phyloP scores from a whole-genome alignment of 345 rosid genomes.

The Populus alba region DNA sequence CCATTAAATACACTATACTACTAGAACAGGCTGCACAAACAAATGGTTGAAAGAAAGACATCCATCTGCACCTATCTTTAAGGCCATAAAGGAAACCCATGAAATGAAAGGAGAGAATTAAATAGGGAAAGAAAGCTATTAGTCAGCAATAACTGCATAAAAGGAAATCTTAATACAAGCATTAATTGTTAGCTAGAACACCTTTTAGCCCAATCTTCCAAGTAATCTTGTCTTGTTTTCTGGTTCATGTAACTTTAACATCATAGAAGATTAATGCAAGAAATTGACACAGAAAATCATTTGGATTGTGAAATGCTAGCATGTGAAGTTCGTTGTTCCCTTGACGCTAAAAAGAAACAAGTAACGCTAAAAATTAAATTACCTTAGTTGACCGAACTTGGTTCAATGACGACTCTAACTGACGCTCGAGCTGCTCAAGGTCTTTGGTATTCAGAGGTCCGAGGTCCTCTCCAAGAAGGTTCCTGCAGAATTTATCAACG shows the following conservation, averaged over 20 bases:
- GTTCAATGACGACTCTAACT: slow-evolving; percentile 74
- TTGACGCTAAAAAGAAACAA: not conserved
- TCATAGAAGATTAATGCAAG: not conserved
- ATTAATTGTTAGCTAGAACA: not conserved
- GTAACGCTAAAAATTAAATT: not conserved
- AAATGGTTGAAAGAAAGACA: not conserved
- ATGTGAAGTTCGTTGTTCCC: not conserved
- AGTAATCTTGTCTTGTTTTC: too few species aligned
- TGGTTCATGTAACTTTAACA: not conserved
- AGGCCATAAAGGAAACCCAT: too few species aligned
- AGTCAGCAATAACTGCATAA: not conserved
- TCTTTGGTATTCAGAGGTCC: slow-evolving; percentile 88
- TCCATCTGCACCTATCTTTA: not conserved
- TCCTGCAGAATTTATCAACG: slow-evolving; percentile 37
- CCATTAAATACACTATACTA: not conserved
- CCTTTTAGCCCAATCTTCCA: not conserved
- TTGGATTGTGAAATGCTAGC: not conserved
- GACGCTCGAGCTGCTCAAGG: slow-evolving; percentile 95
- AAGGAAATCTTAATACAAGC: not conserved
- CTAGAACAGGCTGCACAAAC: not conserved
- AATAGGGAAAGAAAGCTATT: too few species aligned
- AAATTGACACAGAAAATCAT: not conserved
- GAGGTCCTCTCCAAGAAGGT: slow-evolving; percentile 93
- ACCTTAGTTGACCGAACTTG: slow-evolving; percentile 93
- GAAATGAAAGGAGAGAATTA: too few species aligned